Evolutionary conservation across 2,329 filamentous ascomycete genomes (phyloP).

Genomic region (Ophiostoma ips): DNA sequence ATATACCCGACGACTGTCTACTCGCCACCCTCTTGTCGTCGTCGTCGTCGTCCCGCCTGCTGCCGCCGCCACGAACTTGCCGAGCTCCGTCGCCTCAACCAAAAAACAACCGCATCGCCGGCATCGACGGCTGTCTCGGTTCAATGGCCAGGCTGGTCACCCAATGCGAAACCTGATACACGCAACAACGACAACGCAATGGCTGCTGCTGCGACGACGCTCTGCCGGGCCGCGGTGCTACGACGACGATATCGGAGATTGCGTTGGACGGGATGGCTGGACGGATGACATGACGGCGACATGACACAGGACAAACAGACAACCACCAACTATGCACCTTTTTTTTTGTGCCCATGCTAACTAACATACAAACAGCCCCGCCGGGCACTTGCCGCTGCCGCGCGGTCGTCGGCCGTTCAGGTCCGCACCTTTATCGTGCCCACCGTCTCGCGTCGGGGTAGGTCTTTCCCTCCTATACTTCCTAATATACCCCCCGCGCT

Average conservation of each 20-base stretch:
- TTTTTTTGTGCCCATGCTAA: too few relatives aligned
- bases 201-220: too few relatives aligned
- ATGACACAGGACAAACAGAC: neutral
- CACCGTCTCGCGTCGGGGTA: slow-evolving; percentile 48
- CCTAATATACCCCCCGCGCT: neutral
- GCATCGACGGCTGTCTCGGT: too few relatives aligned
- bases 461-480: slow-evolving; percentile 18
- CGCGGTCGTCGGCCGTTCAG: slow-evolving; percentile 22
- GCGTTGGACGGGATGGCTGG: too few relatives aligned
- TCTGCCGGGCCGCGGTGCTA: neutral
- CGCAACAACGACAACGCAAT: too few relatives aligned
- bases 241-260: neutral
- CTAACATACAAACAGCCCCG: slow-evolving; percentile 26
- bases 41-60: too few relatives aligned
- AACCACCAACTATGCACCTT: neutral
- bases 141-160: too few relatives aligned
- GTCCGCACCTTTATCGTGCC: slow-evolving; percentile 39
- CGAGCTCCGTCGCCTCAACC: too few relatives aligned
- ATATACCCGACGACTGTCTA: too few relatives aligned
- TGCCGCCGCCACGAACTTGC: too few relatives aligned
- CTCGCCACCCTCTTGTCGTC: neutral
- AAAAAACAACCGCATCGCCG: too few relatives aligned
- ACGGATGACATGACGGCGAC: neutral
- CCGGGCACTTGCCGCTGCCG: slow-evolving; percentile 31
- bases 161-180: too few relatives aligned